Base-by-base conservation (phyloP, 1,284 basidiomycete species). In the Sanghuangporus baumii region DNA sequence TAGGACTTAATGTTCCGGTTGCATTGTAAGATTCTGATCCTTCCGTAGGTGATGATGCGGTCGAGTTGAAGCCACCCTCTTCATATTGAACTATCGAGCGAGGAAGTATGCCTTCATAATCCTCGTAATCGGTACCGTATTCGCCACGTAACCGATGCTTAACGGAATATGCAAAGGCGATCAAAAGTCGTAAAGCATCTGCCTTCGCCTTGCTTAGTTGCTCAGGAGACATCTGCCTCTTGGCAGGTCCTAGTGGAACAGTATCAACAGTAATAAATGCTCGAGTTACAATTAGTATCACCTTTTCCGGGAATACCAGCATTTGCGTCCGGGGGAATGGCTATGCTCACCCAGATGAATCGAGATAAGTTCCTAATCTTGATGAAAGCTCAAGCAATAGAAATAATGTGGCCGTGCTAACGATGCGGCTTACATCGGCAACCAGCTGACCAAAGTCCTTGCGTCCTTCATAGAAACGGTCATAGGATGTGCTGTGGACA, bases 401-500 rank as follows among this genome's bases (percentile, higher is more conserved):
- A 57, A 56, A 79, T 69, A 71, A 52, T 3, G 73, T 73, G 43
- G 9, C 9, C 12, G 14, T 58, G 26, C 34, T 36, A 14, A 46
- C 40, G 40, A 51, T 57, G 36, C 66, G 75, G 66, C 83, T 71
- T 65, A 85, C 81, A 66, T 85, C 84, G 31, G 87, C 79, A 12
- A 79, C 82, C 66, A 92, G 71, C 6, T 80, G 71, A 0, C 83
- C 82, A 73, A 94, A 96, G 60, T 88, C 84, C 73, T 92, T 95
- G 65, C 93, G 82, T 48, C 93, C 94, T 76, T 95, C 89, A 79
- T 87, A 90, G 70, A 85, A 91, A 48, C 89, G 85, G 69, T 92
- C 90, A 67, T 92, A 91, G 9, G 88, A 91, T 26, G 88, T 88
- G 18, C 88, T 91, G 67, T 31, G 16, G n/a, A 14, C 40, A 54